Evolutionary conservation across 352 stramenopile genomes (phyloP).

Genomic region (Phytophthora fragariaefolia): DNA sequence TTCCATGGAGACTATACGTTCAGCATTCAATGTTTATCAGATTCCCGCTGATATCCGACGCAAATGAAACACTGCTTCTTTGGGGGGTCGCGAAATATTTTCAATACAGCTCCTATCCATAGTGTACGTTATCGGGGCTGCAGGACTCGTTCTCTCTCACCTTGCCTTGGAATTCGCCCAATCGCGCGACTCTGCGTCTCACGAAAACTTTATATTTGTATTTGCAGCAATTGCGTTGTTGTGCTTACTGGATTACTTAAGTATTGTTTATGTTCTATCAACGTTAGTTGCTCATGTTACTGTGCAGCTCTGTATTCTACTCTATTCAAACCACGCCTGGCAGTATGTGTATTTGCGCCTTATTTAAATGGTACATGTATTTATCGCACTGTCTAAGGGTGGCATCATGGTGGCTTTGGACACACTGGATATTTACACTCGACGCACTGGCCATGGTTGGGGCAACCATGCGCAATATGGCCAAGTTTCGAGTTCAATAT

Average conservation of each 20-base stretch:
- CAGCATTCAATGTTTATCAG: conserved; percentile 32
- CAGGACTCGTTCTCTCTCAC: conserved; percentile 16
- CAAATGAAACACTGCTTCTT: conserved; percentile 17
- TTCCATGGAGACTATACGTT: conserved; percentile 12
- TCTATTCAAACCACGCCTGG: neutral
- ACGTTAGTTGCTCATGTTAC: neutral
- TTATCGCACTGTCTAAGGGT: conserved; percentile 20
- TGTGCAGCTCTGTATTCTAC: neutral
- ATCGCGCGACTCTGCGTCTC: neutral
- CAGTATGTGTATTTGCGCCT: conserved; percentile 8
- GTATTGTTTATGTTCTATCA: neutral
- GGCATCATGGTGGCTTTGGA: conserved; percentile 32
- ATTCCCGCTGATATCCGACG: conserved; percentile 9
- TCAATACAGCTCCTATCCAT: neutral
- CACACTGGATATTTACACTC: conserved; percentile 41
- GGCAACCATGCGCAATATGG: conserved; percentile 31
- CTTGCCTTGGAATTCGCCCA: neutral
- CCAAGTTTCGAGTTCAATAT: conserved; percentile 14
- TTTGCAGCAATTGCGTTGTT: neutral
- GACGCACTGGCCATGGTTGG: conserved; percentile 51
- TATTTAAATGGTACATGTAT: conserved; percentile 33
- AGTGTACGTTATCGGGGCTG: conserved; percentile 6
- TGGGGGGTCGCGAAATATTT: neutral
- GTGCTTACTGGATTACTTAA: neutral
- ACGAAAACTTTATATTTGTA: neutral